A percentile compares a stretch with the other conserved stretches of the same genome.
These are phyloP conservation scores for Byssothecium circinans DNA, from an alignment of 2,329 filamentous ascomycete genomes.

Conservation along the genomic window DNA sequence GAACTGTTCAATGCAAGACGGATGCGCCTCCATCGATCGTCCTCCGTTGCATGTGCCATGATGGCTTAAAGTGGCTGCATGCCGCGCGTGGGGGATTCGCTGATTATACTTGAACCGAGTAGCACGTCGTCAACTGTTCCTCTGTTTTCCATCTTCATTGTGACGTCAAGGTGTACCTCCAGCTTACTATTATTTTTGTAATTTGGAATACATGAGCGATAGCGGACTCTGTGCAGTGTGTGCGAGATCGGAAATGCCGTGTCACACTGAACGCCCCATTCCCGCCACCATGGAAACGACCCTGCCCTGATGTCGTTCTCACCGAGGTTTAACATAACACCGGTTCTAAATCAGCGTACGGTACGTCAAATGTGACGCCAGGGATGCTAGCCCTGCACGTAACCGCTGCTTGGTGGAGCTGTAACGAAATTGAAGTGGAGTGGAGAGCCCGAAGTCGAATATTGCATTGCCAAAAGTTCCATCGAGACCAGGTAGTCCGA, in stretches of 20 bases:
- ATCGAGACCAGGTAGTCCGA: too few species aligned
- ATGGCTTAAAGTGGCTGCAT: constrained; percentile 29
- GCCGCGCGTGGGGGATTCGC: constrained; percentile 16
- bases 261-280: constrained; percentile 28
- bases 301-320: constrained; percentile 2
- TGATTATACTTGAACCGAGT: constrained; percentile 16
- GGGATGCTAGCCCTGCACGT: neutral
- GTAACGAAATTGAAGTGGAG: neutral
- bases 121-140: neutral
- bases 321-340: neutral
- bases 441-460: neutral
- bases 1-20: constrained; percentile 15
- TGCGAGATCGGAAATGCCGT: neutral
- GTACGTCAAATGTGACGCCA: constrained; percentile 2
- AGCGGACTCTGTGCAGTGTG: neutral
- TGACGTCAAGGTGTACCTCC: neutral
- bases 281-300: constrained; percentile 7
- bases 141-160: neutral
- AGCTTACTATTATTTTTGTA: neutral
- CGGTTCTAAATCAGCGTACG: neutral
- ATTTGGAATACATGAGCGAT: neutral
- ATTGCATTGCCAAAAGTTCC: neutral
- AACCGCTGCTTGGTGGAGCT: neutral
- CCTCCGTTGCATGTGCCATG: constrained; percentile 24
- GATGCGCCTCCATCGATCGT: constrained; percentile 19